These are phyloP conservation scores for Primulina huaijiensis DNA, from an alignment of 257 asterid species.

Conservation along the genomic window DNA sequence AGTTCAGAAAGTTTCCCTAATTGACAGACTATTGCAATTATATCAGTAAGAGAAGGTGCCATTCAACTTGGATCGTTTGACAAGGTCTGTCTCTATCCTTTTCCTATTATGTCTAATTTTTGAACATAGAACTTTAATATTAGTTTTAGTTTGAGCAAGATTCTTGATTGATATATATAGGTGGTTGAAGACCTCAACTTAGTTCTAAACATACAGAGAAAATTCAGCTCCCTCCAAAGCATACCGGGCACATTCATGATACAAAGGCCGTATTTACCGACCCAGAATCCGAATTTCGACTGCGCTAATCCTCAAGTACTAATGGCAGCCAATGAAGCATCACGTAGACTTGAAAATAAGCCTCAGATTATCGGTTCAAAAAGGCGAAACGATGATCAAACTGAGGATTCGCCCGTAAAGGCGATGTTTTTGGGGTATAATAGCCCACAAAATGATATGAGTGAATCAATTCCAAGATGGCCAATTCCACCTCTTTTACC, in stretches of 20 bases:
- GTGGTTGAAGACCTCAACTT: slow-evolving; percentile 58
- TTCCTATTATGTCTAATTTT: background rate
- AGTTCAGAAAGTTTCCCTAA: slow-evolving; percentile 17
- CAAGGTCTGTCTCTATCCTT: slow-evolving; percentile 38
- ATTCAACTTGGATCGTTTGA: slow-evolving; percentile 80
- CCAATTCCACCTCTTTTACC: slow-evolving; percentile 62
- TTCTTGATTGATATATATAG: slow-evolving; percentile 26
- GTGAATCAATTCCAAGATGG: slow-evolving; percentile 45
- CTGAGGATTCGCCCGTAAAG: slow-evolving; percentile 36
- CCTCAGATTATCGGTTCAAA: slow-evolving; percentile 39
- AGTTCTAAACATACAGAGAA: slow-evolving; percentile 66
- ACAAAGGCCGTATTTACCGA: slow-evolving; percentile 52
- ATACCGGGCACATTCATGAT: slow-evolving; percentile 56
- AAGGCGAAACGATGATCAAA: slow-evolving; percentile 38
- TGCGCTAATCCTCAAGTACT: slow-evolving; percentile 24
- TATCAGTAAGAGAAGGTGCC: slow-evolving; percentile 73
- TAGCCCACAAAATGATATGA: slow-evolving; percentile 42
- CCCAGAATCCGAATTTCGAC: slow-evolving; percentile 35
- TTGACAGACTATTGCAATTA: slow-evolving; percentile 69
- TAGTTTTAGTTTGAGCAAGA: background rate
- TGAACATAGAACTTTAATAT: background rate
- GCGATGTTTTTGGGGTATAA: slow-evolving; percentile 49
- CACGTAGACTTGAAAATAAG: slow-evolving; percentile 28
- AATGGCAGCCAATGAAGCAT: slow-evolving; percentile 27
- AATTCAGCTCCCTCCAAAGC: slow-evolving; percentile 66